Base-by-base conservation (phyloP, 768 basidiomycete genomes). In the Zangia roseola region DNA sequence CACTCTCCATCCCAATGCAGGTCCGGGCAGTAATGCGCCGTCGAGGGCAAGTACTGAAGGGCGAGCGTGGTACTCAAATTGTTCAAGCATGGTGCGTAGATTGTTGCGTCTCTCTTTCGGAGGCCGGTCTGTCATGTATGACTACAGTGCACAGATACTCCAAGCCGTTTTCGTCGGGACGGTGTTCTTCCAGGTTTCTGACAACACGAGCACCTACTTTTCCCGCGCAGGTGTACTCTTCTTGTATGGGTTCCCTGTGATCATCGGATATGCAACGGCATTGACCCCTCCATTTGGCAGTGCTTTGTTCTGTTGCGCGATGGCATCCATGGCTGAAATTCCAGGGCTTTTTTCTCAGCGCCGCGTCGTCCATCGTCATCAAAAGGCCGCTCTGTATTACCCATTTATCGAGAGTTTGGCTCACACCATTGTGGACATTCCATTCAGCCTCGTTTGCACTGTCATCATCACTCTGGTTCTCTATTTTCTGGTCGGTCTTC, bases 201-300 rank as follows among this genome's bases (percentile, higher is more conserved):
- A 59, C 33, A 62, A 56, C 26, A 78, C 79, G 2, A 42, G 37
- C 16, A 44, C 47, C n/a, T 67, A 53, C 45, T 60, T 55, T 45
- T 82, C 84, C n/a, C 79, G 89, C 17, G 88, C 87, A 34, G 83
- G 88, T 68, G 74, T 86, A 20, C 71, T 92, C 17, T 91, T 87
- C 77, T 88, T 90, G 78, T 84, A 62, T 28, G 79, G 68, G 28
- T 31, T 16, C 30, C 16, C 19, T 9, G 3, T 17, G 7, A 24
- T 23, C 10, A 19, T 19, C n/a, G 1, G 4, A 25, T 39, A n/a
- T 6, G 12, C 17, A 45, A 17, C 13, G 3, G 16, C 1, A 36
- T 9, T 58, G 21, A 57, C 12, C 36, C 10, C 25, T 44, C 1
- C 14, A 1, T 74, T 37, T 69, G 70, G 49, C 74, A 76, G 52